Conservation (phyloP, 306 rosid genomes). For the Datisca glomerata region DNA sequence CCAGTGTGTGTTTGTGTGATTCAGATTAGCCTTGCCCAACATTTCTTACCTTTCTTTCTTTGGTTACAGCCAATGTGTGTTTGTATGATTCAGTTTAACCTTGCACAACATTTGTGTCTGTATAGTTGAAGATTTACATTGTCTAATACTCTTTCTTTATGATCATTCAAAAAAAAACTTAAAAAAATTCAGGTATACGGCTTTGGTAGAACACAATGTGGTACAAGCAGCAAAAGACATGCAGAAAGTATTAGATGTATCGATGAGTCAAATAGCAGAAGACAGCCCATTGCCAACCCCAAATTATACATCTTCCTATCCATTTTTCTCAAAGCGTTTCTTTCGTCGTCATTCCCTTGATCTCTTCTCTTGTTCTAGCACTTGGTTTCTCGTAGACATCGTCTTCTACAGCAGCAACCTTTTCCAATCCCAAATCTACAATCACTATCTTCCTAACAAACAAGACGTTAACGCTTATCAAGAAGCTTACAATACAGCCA, state of each 20-base stretch:
- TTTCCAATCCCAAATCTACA: constrained; percentile 49
- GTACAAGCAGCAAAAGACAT: constrained; percentile 61
- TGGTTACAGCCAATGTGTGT: no score
- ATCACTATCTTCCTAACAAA: not conserved
- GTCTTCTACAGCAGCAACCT: constrained; percentile 68
- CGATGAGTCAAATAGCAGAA: constrained; percentile 35
- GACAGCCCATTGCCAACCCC: constrained; percentile 17
- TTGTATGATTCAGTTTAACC: no score
- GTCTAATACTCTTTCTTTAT: not conserved
- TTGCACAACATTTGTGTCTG: no score
- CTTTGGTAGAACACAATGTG: constrained; percentile 56
- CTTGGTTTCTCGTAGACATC: constrained; percentile 53
- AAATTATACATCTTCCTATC: constrained; percentile 7
- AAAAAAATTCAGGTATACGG: constrained; percentile 49
- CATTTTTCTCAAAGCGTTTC: constrained; percentile 37
- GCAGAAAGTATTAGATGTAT: constrained; percentile 53
- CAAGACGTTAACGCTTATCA: not conserved
- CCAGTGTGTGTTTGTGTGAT: no score
- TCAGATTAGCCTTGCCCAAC: no score
- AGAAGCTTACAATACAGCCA: constrained; percentile 29
- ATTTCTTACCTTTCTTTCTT: no score
- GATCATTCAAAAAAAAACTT: not conserved
- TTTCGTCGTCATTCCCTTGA: constrained; percentile 50
- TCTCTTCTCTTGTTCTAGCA: constrained; percentile 42
- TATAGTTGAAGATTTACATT: no score